phyloP scores from a whole-genome alignment of 2,329 filamentous ascomycete species.

The Ascochyta lentis region DNA sequence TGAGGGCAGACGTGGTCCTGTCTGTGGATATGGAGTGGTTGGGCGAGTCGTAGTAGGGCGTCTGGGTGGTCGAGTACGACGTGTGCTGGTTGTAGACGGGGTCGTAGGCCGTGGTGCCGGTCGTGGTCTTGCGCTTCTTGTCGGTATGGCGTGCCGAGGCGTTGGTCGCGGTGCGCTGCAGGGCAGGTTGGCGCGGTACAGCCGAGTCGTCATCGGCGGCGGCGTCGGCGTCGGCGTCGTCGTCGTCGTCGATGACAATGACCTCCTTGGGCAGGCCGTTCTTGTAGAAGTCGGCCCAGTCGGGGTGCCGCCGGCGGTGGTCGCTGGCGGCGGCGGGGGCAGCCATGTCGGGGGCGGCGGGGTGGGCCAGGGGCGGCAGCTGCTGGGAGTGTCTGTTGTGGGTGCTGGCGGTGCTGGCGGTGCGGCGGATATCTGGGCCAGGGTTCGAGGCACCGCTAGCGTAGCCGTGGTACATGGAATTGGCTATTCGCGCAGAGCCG shows the following conservation, averaged over 20 bases:
- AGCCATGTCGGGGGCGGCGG: slow-evolving; percentile 36
- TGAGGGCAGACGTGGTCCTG: slow-evolving; percentile 78
- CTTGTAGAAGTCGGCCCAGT: slow-evolving; percentile 54
- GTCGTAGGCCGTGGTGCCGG: slow-evolving; percentile 66
- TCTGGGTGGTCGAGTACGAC: slow-evolving; percentile 76
- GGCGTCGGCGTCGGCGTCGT: slow-evolving; percentile 28
- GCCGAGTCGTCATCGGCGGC: slow-evolving; percentile 20
- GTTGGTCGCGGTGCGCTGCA: slow-evolving; percentile 47
- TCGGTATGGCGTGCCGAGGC: slow-evolving; percentile 61
- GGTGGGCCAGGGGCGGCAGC: slow-evolving; percentile 37
- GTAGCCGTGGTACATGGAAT: slow-evolving; percentile 50
- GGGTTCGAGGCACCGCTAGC: slow-evolving; percentile 41
- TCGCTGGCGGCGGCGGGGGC: slow-evolving; percentile 23
- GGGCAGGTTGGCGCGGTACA: slow-evolving; percentile 30
- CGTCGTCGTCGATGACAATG: slow-evolving; percentile 61
- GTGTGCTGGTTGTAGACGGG: slow-evolving; percentile 73
- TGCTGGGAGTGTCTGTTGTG: slow-evolving; percentile 37
- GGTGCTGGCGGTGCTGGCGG: slow-evolving; percentile 40
- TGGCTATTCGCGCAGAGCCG: slow-evolving; percentile 42
- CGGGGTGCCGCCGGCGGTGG: slow-evolving; percentile 39
- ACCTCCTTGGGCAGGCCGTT: slow-evolving; percentile 57
- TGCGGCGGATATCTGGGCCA: slow-evolving; percentile 45
- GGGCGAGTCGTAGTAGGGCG: slow-evolving; percentile 71
- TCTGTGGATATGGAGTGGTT: slow-evolving; percentile 81
- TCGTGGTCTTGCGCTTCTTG: slow-evolving; percentile 77